These are phyloP conservation scores for Yamadazyma atlantica DNA, from an alignment of 1,139 yeast species.

Conservation along the genomic window DNA sequence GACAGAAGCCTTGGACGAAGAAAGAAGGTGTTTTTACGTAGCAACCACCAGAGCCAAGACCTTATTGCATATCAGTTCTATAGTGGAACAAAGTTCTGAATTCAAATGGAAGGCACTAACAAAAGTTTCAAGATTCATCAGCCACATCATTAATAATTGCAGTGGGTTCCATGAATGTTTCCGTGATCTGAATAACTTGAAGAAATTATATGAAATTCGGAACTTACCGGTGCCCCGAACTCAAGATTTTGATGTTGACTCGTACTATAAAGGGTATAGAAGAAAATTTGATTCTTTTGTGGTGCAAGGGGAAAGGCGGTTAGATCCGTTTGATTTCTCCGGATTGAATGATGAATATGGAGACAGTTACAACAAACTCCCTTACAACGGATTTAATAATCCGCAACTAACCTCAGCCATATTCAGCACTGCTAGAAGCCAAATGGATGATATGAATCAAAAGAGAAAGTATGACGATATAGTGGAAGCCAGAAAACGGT, in stretches of 20 bases:
- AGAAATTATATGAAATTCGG: conserved; percentile 19
- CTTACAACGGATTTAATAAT: conserved; percentile 1
- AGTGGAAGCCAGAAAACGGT: conserved; percentile 6
- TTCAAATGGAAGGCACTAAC: conserved; percentile 16
- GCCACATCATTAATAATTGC: conserved; percentile 10
- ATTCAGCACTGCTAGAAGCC: conserved; percentile 13
- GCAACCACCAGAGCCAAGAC: conserved; percentile 81
- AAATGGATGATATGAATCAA: conserved; percentile 5
- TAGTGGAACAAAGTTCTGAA: conserved; percentile 20
- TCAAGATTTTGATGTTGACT: conserved; percentile 58
- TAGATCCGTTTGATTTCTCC: conserved; percentile 8
- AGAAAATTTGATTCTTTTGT: conserved; percentile 10
- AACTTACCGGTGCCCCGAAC: conserved; percentile 9
- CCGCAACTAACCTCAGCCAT: conserved; percentile 6
- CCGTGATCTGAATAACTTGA: conserved; percentile 14
- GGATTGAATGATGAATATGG: background rate
- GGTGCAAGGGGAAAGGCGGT: background rate
- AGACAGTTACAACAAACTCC: too few species aligned
- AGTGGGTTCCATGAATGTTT: conserved; percentile 20
- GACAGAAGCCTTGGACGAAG: conserved; percentile 58
- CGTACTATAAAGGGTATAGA: conserved; percentile 49
- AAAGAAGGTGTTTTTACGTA: conserved; percentile 81
- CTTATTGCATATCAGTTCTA: conserved; percentile 37
- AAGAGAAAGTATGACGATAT: conserved; percentile 7
- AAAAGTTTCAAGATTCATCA: conserved; percentile 33